Percentiles rank a stretch among this genome's conserved stretches.
These are phyloP conservation scores for Escovopsis sp. DNA, from an alignment of 2,329 filamentous ascomycete species.

Conservation along the genomic window DNA sequence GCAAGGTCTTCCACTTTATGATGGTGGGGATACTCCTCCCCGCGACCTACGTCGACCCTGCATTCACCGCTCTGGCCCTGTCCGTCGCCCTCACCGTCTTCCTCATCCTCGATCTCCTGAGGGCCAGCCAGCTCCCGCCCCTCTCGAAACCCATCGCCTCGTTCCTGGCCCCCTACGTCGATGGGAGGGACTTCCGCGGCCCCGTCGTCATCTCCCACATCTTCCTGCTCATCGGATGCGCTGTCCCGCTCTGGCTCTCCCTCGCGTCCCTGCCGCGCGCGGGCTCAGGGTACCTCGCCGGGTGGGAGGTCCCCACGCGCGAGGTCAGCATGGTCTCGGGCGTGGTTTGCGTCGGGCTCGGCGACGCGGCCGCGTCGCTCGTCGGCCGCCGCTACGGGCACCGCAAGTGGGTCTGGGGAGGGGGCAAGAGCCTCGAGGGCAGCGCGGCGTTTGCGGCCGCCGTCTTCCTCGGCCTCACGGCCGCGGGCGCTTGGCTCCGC, in stretches of 20 bases:
- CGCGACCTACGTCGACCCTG: slow-evolving; percentile 71
- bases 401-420: slow-evolving; percentile 90
- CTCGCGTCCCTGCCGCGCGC: slow-evolving; percentile 53
- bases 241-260: slow-evolving; percentile 83
- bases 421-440: slow-evolving; percentile 89
- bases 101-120: slow-evolving; percentile 72
- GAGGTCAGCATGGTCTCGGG: slow-evolving; percentile 87
- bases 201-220: slow-evolving; percentile 95
- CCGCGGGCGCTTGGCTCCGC: slow-evolving; percentile 58
- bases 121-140: slow-evolving; percentile 82
- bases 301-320: slow-evolving; percentile 61
- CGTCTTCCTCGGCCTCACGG: slow-evolving; percentile 59
- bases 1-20: slow-evolving; percentile 96
- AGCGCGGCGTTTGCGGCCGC: slow-evolving; percentile 66
- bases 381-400: slow-evolving; percentile 77
- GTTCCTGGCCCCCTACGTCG: slow-evolving; percentile 87
- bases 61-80: slow-evolving; percentile 69
- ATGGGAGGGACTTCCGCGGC: slow-evolving; percentile 81
- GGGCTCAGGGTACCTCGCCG: slow-evolving; percentile 40
- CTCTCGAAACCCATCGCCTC: slow-evolving; percentile 71
- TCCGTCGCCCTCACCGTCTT: slow-evolving; percentile 69
- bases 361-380: slow-evolving; percentile 83
- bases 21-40: slow-evolving; percentile 95
- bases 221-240: slow-evolving; percentile 87
- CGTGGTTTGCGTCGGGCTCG: slow-evolving; percentile 86